Base-by-base conservation (phyloP, 1,139 yeast genomes). In the Taphrina flavorubra region DNA sequence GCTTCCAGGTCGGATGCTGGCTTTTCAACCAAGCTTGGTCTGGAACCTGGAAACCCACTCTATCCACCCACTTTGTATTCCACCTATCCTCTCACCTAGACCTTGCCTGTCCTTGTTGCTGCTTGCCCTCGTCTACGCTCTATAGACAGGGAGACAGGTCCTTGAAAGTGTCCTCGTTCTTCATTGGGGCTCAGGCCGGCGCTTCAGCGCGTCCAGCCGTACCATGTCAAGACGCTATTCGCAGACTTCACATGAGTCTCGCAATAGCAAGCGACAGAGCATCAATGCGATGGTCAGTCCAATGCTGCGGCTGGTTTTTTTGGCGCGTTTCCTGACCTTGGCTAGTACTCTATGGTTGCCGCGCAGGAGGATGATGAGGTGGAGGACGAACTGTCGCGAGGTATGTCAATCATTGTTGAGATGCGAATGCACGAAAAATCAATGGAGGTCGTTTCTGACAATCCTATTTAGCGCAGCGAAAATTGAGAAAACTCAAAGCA, bases 351-450 rank as follows among this genome's bases (percentile, higher is more conserved):
- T 18, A 57, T 63, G 55, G 67, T 78, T 16, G 79, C 80, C 3
- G 79, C 78, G 8, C 80, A 78, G 69, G 72, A 76, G 20, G 80
- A 78, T 70, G 79, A 77, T 65, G 81, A 79, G 56, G 76, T 79
- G 46, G 77, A 78, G 68, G 81, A 79, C 62, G 80, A 75, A 65
- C 76, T 79, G 39, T 76, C 80, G n/a, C 56, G 70, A 49, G 70
- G 70, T 68, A 14, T 31, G 65, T 58, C 37, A 55, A 25, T 25
- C 18, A 18, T 34, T 39, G 18, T 16, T 55, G 44, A 20, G 20
- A 57, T 20, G 16, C 36, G 13, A 4, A 11, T 8, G 10, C 47
- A 20, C 11, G 44, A 14, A 16, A 13, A 53, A 49, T n/a, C n/a
- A 20, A 39, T 4, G 7, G 20, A 20, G 53, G 11, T n/a, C n/a